Evolutionary conservation across 2,329 filamentous ascomycete genomes (phyloP).

Genomic region (Trichophyton simii): DNA sequence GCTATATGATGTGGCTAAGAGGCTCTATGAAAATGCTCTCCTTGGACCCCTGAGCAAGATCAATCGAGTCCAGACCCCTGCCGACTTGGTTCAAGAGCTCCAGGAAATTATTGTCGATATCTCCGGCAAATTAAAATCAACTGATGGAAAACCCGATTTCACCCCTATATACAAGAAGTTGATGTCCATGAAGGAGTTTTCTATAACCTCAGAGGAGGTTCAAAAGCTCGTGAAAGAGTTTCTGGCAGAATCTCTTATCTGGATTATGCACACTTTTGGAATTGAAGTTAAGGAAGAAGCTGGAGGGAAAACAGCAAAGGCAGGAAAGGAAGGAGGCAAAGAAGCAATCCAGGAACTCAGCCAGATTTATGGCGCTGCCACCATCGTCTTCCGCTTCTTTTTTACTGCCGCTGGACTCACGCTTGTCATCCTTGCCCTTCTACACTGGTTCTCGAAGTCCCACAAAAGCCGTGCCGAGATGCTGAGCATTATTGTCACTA

Average conservation of each 20-base stretch:
- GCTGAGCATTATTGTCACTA: constrained; percentile 10
- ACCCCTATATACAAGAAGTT: constrained; percentile 7
- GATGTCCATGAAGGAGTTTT: background rate
- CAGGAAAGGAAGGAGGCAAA: background rate
- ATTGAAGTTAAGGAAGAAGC: constrained; percentile 5
- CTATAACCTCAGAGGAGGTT: background rate
- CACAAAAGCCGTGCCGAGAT: constrained; percentile 14
- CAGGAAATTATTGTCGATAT: constrained; percentile 4
- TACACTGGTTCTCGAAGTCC: constrained; percentile 17
- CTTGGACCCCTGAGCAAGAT: background rate
- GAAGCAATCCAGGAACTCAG: background rate
- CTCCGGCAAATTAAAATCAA: constrained; percentile 1
- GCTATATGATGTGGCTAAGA: constrained; percentile 26
- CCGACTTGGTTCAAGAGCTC: constrained; percentile 4
- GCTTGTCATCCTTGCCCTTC: constrained; percentile 24
- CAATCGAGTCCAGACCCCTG: background rate
- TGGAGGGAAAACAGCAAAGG: background rate
- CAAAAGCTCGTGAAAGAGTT: constrained; percentile 1
- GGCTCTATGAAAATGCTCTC: constrained; percentile 12
- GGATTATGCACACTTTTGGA: constrained; percentile 11
- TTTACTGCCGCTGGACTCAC: constrained; percentile 26
- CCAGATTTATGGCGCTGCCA: background rate
- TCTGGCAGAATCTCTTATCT: constrained; percentile 1
- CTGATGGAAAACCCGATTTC: constrained; percentile 8
- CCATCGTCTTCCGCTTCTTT: constrained; percentile 22